A percentile compares a stretch with the other conserved stretches of the same genome.
These are phyloP conservation scores for Tagetes erecta DNA, from an alignment of 129 eudicot genomes.

Conservation along the genomic window DNA sequence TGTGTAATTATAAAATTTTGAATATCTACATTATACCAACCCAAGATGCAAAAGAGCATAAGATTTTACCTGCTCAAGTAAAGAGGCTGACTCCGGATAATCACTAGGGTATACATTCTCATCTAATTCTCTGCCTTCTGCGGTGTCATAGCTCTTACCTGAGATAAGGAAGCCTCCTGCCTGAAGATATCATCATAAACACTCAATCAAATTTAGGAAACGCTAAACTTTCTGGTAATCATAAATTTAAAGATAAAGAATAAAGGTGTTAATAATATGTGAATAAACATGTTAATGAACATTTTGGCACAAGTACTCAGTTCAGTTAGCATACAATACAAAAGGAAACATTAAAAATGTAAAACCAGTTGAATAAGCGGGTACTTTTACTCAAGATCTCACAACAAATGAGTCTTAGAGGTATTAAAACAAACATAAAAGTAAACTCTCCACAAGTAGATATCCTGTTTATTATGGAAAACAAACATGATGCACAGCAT, in stretches of 20 bases:
- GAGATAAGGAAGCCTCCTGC: conserved; percentile 86
- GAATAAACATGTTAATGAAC: background rate
- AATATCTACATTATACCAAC: background rate
- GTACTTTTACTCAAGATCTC: background rate
- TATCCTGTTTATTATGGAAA: conserved; percentile 13
- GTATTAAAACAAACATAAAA: conserved; percentile 7
- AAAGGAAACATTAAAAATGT: background rate
- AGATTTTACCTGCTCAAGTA: conserved; percentile 79
- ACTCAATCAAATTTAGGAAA: background rate
- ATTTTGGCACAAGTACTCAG: background rate
- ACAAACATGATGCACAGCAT: conserved; percentile 18
- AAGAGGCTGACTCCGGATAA: conserved; percentile 68
- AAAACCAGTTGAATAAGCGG: background rate
- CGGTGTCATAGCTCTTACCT: conserved; percentile 52
- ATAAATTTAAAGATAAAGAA: background rate
- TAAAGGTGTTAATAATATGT: background rate
- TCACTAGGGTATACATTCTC: conserved; percentile 63
- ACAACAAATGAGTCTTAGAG: background rate
- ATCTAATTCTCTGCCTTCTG: conserved; percentile 72
- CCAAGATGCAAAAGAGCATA: background rate
- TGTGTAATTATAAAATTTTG: conserved; percentile 38
- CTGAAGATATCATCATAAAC: conserved; percentile 45
- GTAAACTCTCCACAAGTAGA: conserved; percentile 11
- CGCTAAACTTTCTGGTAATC: background rate
- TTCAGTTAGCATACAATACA: conserved; percentile 4